Conservation (phyloP, 73 alveolate genomes). For the Paramecium octaurelia region DNA sequence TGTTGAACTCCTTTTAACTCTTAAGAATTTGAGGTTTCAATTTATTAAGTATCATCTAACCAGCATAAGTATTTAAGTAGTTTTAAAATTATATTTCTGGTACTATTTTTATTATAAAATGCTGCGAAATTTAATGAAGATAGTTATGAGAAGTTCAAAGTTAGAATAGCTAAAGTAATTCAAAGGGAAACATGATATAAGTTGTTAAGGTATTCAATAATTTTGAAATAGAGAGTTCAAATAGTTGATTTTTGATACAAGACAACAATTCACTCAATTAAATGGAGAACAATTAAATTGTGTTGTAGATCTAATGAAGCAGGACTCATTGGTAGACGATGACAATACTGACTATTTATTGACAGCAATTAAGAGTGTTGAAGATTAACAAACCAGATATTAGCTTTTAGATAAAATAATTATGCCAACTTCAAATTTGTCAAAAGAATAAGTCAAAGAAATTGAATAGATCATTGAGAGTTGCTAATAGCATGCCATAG, state of each 20-base stretch:
- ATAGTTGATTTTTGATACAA: not conserved
- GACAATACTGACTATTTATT: not conserved
- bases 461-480: not conserved
- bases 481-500: not conserved
- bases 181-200: not conserved
- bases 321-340: not conserved
- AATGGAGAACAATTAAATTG: not conserved
- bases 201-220: conserved; percentile 1
- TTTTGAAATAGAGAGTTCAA: not conserved
- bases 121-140: not conserved
- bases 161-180: not conserved
- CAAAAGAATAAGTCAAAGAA: not conserved
- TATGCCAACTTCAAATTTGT: not conserved
- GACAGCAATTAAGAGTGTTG: not conserved
- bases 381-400: not conserved
- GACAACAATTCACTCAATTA: not conserved
- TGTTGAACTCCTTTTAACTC: not conserved
- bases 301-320: not conserved
- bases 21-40: not conserved
- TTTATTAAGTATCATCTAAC: not conserved
- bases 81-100: not conserved
- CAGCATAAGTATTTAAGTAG: not conserved
- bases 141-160: not conserved
- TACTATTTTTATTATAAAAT: not conserved
- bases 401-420: conserved; percentile 3